These are phyloP conservation scores for Nicotiana noctiflora DNA, from an alignment of 257 asterid genomes.

Conservation along the genomic window DNA sequence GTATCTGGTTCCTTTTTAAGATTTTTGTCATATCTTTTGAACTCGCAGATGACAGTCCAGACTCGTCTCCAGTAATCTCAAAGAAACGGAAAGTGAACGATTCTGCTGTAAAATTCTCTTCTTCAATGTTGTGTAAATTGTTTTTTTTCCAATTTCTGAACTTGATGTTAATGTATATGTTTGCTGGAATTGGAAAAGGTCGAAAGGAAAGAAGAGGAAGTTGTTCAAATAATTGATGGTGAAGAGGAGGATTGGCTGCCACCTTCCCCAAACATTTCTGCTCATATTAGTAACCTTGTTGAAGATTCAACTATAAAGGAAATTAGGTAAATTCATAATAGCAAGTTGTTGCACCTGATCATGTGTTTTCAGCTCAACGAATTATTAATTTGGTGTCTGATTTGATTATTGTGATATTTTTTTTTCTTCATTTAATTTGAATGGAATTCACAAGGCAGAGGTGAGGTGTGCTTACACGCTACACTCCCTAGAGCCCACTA, in stretches of 20 bases:
- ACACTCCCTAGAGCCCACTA: too few relatives aligned
- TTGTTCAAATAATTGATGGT: conserved; percentile 27
- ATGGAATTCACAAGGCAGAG: neutral
- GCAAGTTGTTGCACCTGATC: too few relatives aligned
- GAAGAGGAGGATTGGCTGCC: conserved; percentile 88
- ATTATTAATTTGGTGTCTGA: neutral
- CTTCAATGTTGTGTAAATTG: neutral
- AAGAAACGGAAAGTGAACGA: conserved; percentile 43
- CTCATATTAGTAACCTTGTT: conserved; percentile 12
- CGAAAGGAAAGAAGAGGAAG: conserved; percentile 31
- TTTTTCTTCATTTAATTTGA: neutral
- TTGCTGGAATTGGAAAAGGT: conserved; percentile 26
- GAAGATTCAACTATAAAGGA: conserved; percentile 80
- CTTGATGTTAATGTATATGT: conserved; percentile 7
- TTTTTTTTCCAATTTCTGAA: neutral
- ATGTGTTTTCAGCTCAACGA: neutral
- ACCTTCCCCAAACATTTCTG: conserved; percentile 54
- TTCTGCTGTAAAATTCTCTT: conserved; percentile 31
- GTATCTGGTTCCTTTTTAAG: neutral
- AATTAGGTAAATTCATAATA: conserved; percentile 42
- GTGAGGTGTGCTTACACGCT: too few relatives aligned
- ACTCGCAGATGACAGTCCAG: conserved; percentile 54
- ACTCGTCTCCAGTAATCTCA: conserved; percentile 37
- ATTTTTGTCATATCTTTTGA: conserved; percentile 3
- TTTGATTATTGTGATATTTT: neutral